Evolutionary conservation across 1,139 yeast species (phyloP).

Genomic region (Waltiozyma sp.): DNA sequence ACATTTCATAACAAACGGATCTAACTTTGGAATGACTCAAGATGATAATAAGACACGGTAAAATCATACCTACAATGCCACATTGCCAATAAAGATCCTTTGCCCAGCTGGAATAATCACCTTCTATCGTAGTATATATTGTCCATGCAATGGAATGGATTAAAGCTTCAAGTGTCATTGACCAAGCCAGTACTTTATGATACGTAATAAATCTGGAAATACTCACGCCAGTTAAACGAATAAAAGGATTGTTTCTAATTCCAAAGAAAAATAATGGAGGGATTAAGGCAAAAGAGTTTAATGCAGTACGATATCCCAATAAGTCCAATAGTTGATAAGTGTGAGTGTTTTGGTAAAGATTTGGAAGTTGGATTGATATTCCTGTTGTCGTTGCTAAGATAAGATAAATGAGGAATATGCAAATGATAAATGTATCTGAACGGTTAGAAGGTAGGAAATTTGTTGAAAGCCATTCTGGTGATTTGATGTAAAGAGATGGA

Average conservation of each 20-base stretch:
- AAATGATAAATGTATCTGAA: slow-evolving; percentile 30
- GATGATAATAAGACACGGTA: slow-evolving; percentile 30
- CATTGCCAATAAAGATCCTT: slow-evolving; percentile 24
- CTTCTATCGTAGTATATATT: slow-evolving; percentile 22
- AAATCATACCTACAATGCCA: slow-evolving; percentile 39
- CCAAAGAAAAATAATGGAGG: slow-evolving; percentile 48
- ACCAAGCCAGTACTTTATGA: slow-evolving; percentile 34
- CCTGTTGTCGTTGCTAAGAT: slow-evolving; percentile 28
- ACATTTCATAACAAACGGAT: slow-evolving; percentile 33
- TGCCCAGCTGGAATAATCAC: slow-evolving; percentile 21
- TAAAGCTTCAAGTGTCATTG: slow-evolving; percentile 25
- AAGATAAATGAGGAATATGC: slow-evolving; percentile 27
- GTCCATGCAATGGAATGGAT: slow-evolving; percentile 46
- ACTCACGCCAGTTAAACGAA: slow-evolving; percentile 37
- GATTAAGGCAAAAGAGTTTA: slow-evolving; percentile 35
- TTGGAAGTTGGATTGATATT: slow-evolving; percentile 27
- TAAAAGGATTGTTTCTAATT: slow-evolving; percentile 49
- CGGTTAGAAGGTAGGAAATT: slow-evolving; percentile 33
- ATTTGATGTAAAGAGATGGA: too few species aligned
- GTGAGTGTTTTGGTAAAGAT: slow-evolving; percentile 30
- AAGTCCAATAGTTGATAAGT: slow-evolving; percentile 28
- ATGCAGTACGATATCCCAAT: slow-evolving; percentile 45
- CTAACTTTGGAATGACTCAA: slow-evolving; percentile 36
- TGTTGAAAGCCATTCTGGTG: slow-evolving; percentile 16
- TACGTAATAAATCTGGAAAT: slow-evolving; percentile 34